Base-by-base conservation (phyloP, 2,329 filamentous ascomycete genomes). In the Cytospora mali region DNA sequence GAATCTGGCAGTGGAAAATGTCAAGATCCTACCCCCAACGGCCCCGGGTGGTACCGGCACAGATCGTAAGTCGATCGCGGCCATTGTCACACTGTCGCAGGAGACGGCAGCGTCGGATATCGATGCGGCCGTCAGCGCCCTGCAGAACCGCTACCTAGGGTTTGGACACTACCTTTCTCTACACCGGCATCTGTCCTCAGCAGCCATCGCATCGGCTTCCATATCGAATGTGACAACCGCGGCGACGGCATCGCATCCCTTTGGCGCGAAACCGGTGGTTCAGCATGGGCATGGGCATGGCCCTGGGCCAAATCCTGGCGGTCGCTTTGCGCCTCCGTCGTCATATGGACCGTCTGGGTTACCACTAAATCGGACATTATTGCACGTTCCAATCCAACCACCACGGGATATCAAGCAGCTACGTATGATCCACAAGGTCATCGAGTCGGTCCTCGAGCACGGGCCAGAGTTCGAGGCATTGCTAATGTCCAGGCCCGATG, bases 391-490 rank as follows among this genome's bases (percentile, higher is more conserved):
- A 1, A 89, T 97, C 14, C 86, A 86, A 65, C 82, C 89, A 7
- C 94, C 94, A 1, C 82, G 84, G 6, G 90, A 97, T 69, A 84
- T 97, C 55, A 89, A 87, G 67, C 89, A 90, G 65, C 79, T 97
- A 0, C 88, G 88, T 62, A 82, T 96, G 51, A 96, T 98, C 65
- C 94, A 98, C 77, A 93, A 90, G 73, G 90, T 93, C 0, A 83
- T 96, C 35, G 94, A 98, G 71, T 84, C 84, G 3, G 80, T 98
- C 0, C 79, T 97, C 10, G 85, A 87, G 25, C 87, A 95, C 68
- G 93, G 93, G 0, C 87, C 91, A 0, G 92, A 95, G 71, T 96
- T 97, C 65, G 95, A 99, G 75, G 93, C 93, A 6, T 80, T 96
- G 2, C 82, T 99, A 7, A 98, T 98, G 95, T 89, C 88, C 55